Evolutionary conservation across 2,329 filamentous ascomycete genomes (phyloP).

Genomic region (Stagonosporopsis tanaceti): DNA sequence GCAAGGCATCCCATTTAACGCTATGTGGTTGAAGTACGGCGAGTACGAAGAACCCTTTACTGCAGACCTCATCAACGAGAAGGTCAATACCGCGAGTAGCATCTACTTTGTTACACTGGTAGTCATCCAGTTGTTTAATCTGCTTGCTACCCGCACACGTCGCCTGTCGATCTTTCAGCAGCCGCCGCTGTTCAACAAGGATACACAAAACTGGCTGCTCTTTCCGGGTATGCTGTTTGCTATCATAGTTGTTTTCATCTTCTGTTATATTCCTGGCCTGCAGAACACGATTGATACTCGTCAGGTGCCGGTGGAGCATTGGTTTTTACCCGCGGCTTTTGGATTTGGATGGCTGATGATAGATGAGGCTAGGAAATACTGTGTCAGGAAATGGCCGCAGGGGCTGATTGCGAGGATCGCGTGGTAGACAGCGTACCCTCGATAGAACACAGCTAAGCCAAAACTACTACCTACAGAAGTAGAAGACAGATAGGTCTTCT

Average conservation of each 20-base stretch:
- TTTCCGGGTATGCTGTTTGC: slow-evolving; percentile 76
- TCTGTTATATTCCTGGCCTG: slow-evolving; percentile 70
- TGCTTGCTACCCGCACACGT: slow-evolving; percentile 71
- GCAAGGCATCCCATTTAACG: slow-evolving; percentile 70
- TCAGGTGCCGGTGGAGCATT: slow-evolving; percentile 73
- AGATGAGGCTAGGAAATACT: slow-evolving; percentile 72
- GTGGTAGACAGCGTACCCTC: slow-evolving; percentile 59
- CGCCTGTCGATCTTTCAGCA: slow-evolving; percentile 73
- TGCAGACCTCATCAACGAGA: slow-evolving; percentile 47
- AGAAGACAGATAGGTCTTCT: not conserved
- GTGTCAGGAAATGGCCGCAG: slow-evolving; percentile 66
- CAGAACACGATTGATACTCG: slow-evolving; percentile 69
- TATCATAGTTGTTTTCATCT: slow-evolving; percentile 72
- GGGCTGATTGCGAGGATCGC: slow-evolving; percentile 67
- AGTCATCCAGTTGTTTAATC: slow-evolving; percentile 82
- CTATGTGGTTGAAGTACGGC: slow-evolving; percentile 66
- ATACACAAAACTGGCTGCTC: slow-evolving; percentile 73
- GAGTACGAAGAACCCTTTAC: slow-evolving; percentile 36
- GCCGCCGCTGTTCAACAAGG: slow-evolving; percentile 69
- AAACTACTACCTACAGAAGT: not conserved
- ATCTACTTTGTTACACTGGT: slow-evolving; percentile 85
- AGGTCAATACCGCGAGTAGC: slow-evolving; percentile 71
- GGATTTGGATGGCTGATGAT: slow-evolving; percentile 69
- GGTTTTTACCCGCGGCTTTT: slow-evolving; percentile 78
- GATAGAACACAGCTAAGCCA: not conserved